These are phyloP conservation scores for Hemerocallis citrina DNA, from an alignment of 106 monocot species.

Conservation along the genomic window DNA sequence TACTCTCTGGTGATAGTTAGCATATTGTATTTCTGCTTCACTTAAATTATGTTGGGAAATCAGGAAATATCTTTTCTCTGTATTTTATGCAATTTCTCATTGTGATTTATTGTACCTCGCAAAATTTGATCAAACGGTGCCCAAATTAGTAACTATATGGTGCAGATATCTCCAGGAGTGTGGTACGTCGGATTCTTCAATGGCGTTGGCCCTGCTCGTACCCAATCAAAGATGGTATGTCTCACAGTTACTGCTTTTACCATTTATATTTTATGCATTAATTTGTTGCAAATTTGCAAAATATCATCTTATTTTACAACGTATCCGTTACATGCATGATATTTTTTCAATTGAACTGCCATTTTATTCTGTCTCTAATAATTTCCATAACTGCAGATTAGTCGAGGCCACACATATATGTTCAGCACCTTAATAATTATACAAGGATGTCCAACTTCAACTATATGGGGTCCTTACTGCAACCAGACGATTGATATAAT, in stretches of 20 bases:
- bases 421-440: slow-evolving; percentile 47
- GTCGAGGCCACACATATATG: slow-evolving; percentile 47
- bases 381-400: too few relatives aligned
- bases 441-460: slow-evolving; percentile 46
- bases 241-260: not conserved
- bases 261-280: not conserved
- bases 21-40: too few relatives aligned
- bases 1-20: too few relatives aligned
- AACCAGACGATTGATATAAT: slow-evolving; percentile 56
- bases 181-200: slow-evolving; percentile 94
- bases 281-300: not conserved
- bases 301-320: too few relatives aligned
- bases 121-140: too few relatives aligned
- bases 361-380: too few relatives aligned
- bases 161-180: slow-evolving; percentile 69
- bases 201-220: slow-evolving; percentile 78
- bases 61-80: too few relatives aligned
- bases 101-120: too few relatives aligned
- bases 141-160: not conserved
- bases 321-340: too few relatives aligned
- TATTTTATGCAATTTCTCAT: too few relatives aligned
- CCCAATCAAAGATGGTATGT: slow-evolving; percentile 88
- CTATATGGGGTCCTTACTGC: slow-evolving; percentile 65
- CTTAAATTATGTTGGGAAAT: too few relatives aligned
- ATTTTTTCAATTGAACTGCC: too few relatives aligned